Conservation (phyloP, 441 rosid species). For the Brassica balearica region DNA sequence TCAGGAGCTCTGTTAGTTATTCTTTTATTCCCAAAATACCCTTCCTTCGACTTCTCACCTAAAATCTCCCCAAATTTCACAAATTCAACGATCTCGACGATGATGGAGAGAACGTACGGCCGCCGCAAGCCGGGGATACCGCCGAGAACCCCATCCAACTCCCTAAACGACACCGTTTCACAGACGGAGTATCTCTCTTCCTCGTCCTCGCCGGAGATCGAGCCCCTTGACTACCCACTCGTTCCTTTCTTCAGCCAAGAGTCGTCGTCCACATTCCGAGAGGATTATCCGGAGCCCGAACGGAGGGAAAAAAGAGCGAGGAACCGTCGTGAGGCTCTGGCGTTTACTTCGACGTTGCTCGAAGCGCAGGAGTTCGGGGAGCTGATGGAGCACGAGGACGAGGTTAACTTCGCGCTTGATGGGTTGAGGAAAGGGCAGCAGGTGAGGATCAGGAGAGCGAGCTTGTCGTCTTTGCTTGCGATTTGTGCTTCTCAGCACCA, state of each 20-base stretch:
- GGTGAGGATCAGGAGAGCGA: conserved; percentile 80
- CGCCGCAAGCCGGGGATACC: conserved; percentile 72
- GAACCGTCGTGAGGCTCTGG: conserved; percentile 41
- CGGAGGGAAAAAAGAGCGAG: conserved; percentile 55
- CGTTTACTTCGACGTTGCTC: conserved; percentile 82
- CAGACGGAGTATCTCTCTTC: conserved; percentile 50
- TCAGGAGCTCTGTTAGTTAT: background rate
- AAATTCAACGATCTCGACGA: conserved; percentile 45
- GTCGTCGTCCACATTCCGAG: conserved; percentile 51
- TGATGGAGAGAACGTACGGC: conserved; percentile 93
- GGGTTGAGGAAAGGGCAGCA: conserved; percentile 86
- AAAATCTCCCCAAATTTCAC: conserved; percentile 26
- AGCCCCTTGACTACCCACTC: conserved; percentile 56
- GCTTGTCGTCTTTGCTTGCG: conserved; percentile 74
- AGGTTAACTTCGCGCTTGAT: conserved; percentile 95
- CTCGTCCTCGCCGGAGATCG: conserved; percentile 62
- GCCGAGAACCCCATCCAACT: conserved; percentile 55
- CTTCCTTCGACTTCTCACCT: conserved; percentile 47
- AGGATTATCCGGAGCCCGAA: conserved; percentile 20
- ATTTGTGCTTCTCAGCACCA: conserved; percentile 77
- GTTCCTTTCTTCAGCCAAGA: conserved; percentile 74
- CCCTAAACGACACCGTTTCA: conserved; percentile 51
- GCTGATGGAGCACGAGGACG: conserved; percentile 98
- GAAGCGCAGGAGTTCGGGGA: conserved; percentile 98
- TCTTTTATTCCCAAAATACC: conserved; percentile 48